Evolutionary conservation across 2,329 filamentous ascomycete species (phyloP), one percentile per base, ranked within the genome.

Genomic region (Magnaporthales sp.): DNA sequence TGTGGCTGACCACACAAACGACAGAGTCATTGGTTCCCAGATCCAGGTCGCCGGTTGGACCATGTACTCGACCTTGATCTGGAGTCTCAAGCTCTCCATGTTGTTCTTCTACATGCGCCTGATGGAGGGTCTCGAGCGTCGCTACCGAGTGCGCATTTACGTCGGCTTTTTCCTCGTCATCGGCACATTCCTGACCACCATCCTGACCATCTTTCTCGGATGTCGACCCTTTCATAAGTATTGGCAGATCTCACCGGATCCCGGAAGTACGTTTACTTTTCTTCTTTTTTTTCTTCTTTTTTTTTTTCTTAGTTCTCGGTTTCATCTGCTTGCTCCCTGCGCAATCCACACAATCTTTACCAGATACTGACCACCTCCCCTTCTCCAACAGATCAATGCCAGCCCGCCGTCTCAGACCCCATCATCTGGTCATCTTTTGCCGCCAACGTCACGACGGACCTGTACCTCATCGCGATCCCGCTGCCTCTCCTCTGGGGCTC

Each of bases 391-490:
- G 79, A 81, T 69, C 70, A 74, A 24, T 83, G 81, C 71, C 81
- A 82, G 67, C 77, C 80, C 0, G 81, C 80, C 22, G 31, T 64
- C 10, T 64, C 62, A 8, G 30, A 19, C n/a, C 62, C 62, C 11
- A 64, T 64, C 5, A 11, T 83, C 64, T 83, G 81, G 71, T 78
- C 81, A 11, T 80, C 79, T 3, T 80, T 82, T n/a, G 74, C 77
- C 15, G 74, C 83, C 65, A 85, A 84, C 70, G 77, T 84, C 10
- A 70, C 76, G 10, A 84, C 82, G 24, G 83, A 86, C 69, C 58
- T 84, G 1, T 86, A 85, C 69, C 76, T 86, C n/a, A 80, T 86
- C 69, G 77, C 79, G 19, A 85, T 85, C 64, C 83, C 83, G 0
- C 73, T 83, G 2, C 82, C 82, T 3, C 80, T 84, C 72, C 74